Conservation (phyloP, 257 asterid species). For the Lantana camara region DNA sequence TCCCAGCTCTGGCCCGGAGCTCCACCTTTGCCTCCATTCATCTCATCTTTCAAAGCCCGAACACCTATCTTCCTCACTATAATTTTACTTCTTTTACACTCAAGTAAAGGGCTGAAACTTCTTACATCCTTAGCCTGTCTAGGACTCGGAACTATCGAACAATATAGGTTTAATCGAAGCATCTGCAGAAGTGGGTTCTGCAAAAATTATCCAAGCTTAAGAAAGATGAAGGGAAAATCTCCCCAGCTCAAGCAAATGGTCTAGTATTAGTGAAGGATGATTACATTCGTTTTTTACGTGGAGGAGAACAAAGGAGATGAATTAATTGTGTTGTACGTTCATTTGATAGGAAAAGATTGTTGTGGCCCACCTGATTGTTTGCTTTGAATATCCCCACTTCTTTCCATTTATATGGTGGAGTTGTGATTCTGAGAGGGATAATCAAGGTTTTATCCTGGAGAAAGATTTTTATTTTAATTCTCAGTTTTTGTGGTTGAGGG, state of each 20-base stretch:
- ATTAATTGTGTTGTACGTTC: not conserved
- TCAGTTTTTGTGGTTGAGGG: conserved; percentile 42
- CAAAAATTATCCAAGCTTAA: too few species aligned
- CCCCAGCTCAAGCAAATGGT: too few species aligned
- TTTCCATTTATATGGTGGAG: conserved; percentile 5
- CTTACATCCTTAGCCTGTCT: conserved; percentile 28
- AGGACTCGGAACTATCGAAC: conserved; percentile 38
- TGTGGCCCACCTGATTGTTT: conserved; percentile 11
- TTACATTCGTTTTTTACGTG: conserved; percentile 43
- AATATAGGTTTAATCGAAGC: conserved; percentile 49
- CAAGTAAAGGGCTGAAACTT: conserved; percentile 34
- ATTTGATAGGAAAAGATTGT: conserved; percentile 10
- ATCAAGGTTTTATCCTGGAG: conserved; percentile 31
- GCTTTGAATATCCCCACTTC: not conserved
- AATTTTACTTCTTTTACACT: conserved; percentile 23
- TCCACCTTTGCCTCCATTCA: conserved; percentile 51
- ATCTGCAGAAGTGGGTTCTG: conserved; percentile 31
- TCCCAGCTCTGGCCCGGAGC: conserved; percentile 81
- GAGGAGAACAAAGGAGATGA: conserved; percentile 32
- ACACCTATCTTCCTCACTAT: conserved; percentile 36
- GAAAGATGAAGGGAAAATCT: too few species aligned
- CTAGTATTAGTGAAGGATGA: conserved; percentile 9
- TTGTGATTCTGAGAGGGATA: conserved; percentile 23
- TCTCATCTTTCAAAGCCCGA: conserved; percentile 75
- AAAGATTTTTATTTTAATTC: conserved; percentile 1